Evolutionary conservation across 73 alveolate species (phyloP), one percentile per base, ranked within the genome.

Genomic region (Paramecium pentaurelia): DNA sequence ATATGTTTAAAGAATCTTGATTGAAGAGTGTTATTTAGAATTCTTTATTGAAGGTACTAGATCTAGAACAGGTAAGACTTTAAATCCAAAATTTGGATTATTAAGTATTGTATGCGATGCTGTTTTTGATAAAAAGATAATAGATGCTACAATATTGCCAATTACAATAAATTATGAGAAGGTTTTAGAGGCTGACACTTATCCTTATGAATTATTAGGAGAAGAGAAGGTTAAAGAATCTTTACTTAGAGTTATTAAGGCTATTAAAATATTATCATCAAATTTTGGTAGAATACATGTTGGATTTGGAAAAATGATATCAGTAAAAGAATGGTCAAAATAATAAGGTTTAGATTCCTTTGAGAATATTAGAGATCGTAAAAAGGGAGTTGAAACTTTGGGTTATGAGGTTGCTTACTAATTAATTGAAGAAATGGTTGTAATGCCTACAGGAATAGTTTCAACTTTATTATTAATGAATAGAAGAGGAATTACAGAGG

Each of bases 151-250:
- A 34, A 89, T 97, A 22, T 92, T 97, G 47, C 99, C 99, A 22
- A 96, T 96, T 38, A 96, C 99, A 9, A 95, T 97, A 49, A 97
- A 96, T 91, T 97, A 97, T 89, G 96, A 97, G 28, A 92, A 98
- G 80, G 96, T 97, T n/a, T 91, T 96, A 38, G 99, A 97, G 92
- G 99, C 98, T 32, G 98, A 97, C 49, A 96, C 99, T 16, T 97
- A 95, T 93, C 99, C 99, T 25, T 85, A 77, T 32, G 99, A 97
- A 92, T 93, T 97, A 34, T 64, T 95, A 25, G 99, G 99, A 2
- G 99, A 95, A 64, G 96, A 96, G 60, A 97, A 96, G 86, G 99
- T 97, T 30, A 96, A 95, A 59, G 99, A 97, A 88, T 93, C 98
- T 58, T 75, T 97, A 34, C 37, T 94, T 0, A 93, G 99, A 92